Percentiles rank a stretch among this genome's conserved stretches.
phyloP scores from a whole-genome alignment of 2,329 filamentous ascomycete species.

The Apiospora marii region DNA sequence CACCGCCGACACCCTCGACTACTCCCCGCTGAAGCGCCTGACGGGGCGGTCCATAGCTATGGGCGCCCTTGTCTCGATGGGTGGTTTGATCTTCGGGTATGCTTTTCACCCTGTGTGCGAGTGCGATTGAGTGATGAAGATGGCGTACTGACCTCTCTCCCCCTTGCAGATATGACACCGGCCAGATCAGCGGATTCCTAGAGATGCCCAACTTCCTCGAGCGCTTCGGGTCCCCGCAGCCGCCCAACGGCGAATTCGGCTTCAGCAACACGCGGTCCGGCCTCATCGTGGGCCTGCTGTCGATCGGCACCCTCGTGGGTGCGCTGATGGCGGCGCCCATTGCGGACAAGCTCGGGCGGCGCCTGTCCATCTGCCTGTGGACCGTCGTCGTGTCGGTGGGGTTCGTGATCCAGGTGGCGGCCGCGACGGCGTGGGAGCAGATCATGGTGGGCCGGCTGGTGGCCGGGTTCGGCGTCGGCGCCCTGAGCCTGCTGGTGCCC shows the following conservation, averaged over 20 bases:
- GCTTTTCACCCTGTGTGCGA: constrained; percentile 26
- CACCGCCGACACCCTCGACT: constrained; percentile 49
- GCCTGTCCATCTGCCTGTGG: constrained; percentile 68
- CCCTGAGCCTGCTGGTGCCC: constrained; percentile 69
- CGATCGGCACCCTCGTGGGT: constrained; percentile 67
- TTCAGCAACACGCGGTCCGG: constrained; percentile 65
- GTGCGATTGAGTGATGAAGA: not conserved
- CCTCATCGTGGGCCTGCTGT: constrained; percentile 65
- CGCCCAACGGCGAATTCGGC: constrained; percentile 45
- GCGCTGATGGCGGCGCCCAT: constrained; percentile 67
- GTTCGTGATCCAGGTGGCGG: constrained; percentile 72
- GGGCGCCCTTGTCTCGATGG: constrained; percentile 53
- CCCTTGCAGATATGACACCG: constrained; percentile 52
- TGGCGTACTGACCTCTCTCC: constrained; percentile 33
- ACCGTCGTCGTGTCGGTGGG: constrained; percentile 68
- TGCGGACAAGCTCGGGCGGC: constrained; percentile 70
- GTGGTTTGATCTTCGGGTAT: constrained; percentile 49
- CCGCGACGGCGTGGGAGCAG: constrained; percentile 66
- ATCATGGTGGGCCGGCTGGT: constrained; percentile 71
- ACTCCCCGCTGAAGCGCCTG: constrained; percentile 52
- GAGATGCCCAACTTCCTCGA: constrained; percentile 64
- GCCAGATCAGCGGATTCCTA: constrained; percentile 63
- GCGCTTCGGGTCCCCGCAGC: constrained; percentile 54
- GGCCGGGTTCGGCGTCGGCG: constrained; percentile 73
- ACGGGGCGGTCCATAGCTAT: constrained; percentile 48